Conservation (phyloP, 352 stramenopile genomes). For the Globisporangium okanoganense region DNA sequence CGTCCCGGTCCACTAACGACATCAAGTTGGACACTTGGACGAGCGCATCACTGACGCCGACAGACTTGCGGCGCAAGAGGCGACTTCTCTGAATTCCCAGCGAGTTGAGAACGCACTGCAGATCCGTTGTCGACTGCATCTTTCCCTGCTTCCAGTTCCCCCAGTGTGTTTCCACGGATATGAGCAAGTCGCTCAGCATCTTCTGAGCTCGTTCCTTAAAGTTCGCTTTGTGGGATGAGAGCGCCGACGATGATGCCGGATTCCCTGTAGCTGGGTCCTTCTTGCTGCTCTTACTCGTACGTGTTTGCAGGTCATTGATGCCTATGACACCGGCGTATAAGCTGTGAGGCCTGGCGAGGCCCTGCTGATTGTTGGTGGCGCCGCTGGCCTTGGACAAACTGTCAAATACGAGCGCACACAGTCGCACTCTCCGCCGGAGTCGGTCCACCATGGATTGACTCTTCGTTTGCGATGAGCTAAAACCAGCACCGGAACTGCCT, state of each 20-base stretch:
- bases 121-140: constrained; percentile 17
- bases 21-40: not conserved
- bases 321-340: not conserved
- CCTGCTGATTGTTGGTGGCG: not conserved
- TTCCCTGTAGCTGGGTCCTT: not conserved
- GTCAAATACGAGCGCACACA: constrained; percentile 27
- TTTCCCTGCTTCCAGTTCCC: constrained; percentile 39
- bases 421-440: constrained; percentile 28
- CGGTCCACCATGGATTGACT: constrained; percentile 23
- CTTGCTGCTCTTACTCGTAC: not conserved
- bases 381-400: constrained; percentile 1
- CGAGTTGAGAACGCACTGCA: constrained; percentile 15
- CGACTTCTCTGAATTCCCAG: constrained; percentile 13
- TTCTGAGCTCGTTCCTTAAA: not conserved
- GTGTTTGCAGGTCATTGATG: not conserved
- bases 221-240: not conserved
- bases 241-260: not conserved
- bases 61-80: constrained; percentile 7
- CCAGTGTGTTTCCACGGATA: constrained; percentile 33
- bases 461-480: too few species aligned
- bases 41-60: not conserved
- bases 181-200: constrained; percentile 9
- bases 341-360: not conserved
- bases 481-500: not conserved
- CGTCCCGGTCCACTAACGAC: not conserved